Percentiles rank a stretch among this genome's conserved stretches.
Evolutionary conservation across 2,329 filamentous ascomycete genomes (phyloP).

Genomic region (Fusarium sp.): DNA sequence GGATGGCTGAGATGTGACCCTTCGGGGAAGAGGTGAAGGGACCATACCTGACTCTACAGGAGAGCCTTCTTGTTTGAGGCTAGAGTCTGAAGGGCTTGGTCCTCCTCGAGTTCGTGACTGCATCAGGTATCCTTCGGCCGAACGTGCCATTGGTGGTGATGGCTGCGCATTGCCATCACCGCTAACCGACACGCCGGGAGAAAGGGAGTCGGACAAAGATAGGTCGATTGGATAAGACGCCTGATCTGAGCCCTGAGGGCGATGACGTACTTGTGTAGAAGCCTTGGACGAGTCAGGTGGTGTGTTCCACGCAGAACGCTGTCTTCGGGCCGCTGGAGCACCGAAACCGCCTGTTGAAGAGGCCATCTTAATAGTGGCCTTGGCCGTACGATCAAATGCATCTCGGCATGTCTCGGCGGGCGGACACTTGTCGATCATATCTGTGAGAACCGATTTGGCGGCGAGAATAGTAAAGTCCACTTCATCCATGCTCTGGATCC

Average conservation of each 20-base stretch:
- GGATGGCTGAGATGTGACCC: slow-evolving; percentile 50
- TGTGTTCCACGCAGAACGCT: slow-evolving; percentile 48
- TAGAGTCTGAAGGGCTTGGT: slow-evolving; percentile 47
- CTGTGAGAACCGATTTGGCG: slow-evolving; percentile 90
- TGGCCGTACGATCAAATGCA: slow-evolving; percentile 93
- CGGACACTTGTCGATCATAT: slow-evolving; percentile 93
- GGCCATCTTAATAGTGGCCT: slow-evolving; percentile 95
- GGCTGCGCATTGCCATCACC: slow-evolving; percentile 52
- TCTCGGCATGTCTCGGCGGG: slow-evolving; percentile 94
- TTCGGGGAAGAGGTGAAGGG: slow-evolving; percentile 56
- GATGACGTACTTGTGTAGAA: slow-evolving; percentile 41
- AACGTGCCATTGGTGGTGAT: slow-evolving; percentile 54
- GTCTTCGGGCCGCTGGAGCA: slow-evolving; percentile 42
- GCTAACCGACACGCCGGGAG: slow-evolving; percentile 53
- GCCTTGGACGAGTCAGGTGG: slow-evolving; percentile 43
- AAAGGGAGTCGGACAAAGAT: slow-evolving; percentile 53
- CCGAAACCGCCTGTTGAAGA: slow-evolving; percentile 88
- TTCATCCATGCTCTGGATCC: slow-evolving; percentile 80
- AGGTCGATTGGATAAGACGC: slow-evolving; percentile 52
- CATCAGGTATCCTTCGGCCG: slow-evolving; percentile 48
- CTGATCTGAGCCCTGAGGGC: slow-evolving; percentile 48
- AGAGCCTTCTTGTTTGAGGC: slow-evolving; percentile 47
- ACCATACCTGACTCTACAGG: slow-evolving; percentile 57
- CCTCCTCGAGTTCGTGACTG: slow-evolving; percentile 46
- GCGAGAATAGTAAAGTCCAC: slow-evolving; percentile 97